phyloP scores from a whole-genome alignment of 352 stramenopile species.

The Peronospora farinosa region DNA sequence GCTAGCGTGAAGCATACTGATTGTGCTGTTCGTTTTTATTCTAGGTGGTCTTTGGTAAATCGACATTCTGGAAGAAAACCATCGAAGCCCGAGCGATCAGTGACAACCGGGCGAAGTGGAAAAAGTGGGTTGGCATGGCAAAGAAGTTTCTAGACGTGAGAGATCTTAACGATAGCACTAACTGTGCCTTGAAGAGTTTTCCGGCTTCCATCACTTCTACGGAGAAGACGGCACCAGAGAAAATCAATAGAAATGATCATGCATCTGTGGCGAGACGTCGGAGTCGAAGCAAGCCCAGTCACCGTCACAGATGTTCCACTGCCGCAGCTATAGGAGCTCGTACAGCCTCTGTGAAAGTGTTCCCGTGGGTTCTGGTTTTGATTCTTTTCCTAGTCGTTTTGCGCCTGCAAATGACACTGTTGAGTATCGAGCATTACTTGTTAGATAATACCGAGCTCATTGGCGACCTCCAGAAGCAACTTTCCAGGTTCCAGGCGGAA shows the following conservation, averaged over 20 bases:
- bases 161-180: conserved; percentile 6
- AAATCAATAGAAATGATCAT: conserved; percentile 14
- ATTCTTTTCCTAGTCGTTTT: conserved; percentile 55
- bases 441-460: conserved; percentile 36
- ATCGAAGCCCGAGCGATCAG: conserved; percentile 68
- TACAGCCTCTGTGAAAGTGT: conserved; percentile 37
- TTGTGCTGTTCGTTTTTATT: conserved; percentile 1
- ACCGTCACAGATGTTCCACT: conserved; percentile 17
- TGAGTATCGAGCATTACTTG: conserved; percentile 54
- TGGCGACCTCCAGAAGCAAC: conserved; percentile 28
- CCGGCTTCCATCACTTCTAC: conserved; percentile 19
- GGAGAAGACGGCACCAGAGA: conserved; percentile 12
- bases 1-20: conserved; percentile 1
- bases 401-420: conserved; percentile 48
- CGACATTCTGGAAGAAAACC: conserved; percentile 77
- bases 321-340: conserved; percentile 4
- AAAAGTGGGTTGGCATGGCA: conserved; percentile 60
- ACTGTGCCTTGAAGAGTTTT: conserved; percentile 9
- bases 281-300: conserved; percentile 18
- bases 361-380: conserved; percentile 65
- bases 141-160: conserved; percentile 39
- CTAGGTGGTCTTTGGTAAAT: conserved; percentile 74
- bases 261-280: conserved; percentile 7
- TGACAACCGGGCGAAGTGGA: conserved; percentile 72
- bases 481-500: conserved; percentile 15